These are phyloP conservation scores for Voacanga thouarsii DNA, from an alignment of 257 asterid species.

Conservation along the genomic window DNA sequence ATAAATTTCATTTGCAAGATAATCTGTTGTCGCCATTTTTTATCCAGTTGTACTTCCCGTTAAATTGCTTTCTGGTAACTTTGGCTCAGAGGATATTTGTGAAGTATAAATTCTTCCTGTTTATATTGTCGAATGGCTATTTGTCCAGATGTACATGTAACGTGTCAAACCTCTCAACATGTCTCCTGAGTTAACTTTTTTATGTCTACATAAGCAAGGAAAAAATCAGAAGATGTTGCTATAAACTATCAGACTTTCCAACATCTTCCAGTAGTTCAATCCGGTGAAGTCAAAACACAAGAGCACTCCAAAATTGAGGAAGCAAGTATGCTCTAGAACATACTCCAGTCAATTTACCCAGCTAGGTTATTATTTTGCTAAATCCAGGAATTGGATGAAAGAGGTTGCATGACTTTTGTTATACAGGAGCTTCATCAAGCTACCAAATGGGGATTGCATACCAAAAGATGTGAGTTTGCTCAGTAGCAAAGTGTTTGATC, in stretches of 20 bases:
- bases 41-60: neutral
- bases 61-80: neutral
- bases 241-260: conserved; percentile 31
- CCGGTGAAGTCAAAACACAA: conserved; percentile 23
- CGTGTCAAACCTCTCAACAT: neutral
- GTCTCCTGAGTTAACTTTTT: conserved; percentile 12
- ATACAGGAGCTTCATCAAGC: conserved; percentile 48
- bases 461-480: conserved; percentile 51
- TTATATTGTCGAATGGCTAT: conserved; percentile 8
- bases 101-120: neutral
- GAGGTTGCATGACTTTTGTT: conserved; percentile 20
- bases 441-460: conserved; percentile 35
- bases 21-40: neutral
- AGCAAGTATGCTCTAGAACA: conserved; percentile 44
- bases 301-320: conserved; percentile 38
- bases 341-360: conserved; percentile 17
- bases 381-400: conserved; percentile 15
- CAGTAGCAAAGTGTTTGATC: neutral
- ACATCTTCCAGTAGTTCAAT: conserved; percentile 35
- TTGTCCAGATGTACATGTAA: neutral
- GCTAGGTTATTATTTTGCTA: conserved; percentile 9
- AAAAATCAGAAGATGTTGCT: conserved; percentile 35
- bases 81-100: neutral
- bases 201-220: conserved; percentile 30
- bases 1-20: neutral